These are phyloP conservation scores for Neobulgaria alba DNA, from an alignment of 2,329 filamentous ascomycete genomes.

Conservation along the genomic window DNA sequence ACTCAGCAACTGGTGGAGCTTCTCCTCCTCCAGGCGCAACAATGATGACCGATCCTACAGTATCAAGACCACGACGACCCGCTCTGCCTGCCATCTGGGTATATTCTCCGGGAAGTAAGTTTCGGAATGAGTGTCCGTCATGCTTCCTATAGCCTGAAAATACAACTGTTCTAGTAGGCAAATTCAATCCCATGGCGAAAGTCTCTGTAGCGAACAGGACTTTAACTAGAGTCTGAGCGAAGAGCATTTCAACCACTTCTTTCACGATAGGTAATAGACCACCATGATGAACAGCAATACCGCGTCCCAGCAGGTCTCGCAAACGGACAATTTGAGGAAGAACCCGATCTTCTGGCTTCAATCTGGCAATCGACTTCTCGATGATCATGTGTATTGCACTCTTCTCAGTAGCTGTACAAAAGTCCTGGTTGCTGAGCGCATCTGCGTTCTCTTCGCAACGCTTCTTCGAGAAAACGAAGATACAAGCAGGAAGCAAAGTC, in stretches of 20 bases:
- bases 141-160: constrained; percentile 97
- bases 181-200: constrained; percentile 95
- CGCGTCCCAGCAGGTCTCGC: constrained; percentile 74
- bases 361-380: constrained; percentile 82
- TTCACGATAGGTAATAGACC: constrained; percentile 94
- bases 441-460: constrained; percentile 96
- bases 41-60: constrained; percentile 89
- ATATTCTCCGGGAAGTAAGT: constrained; percentile 89
- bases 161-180: constrained; percentile 91
- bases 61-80: constrained; percentile 84
- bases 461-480: constrained; percentile 98
- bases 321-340: constrained; percentile 90
- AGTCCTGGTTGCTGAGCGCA: constrained; percentile 89
- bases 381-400: constrained; percentile 97
- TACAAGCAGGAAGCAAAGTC: constrained; percentile 80
- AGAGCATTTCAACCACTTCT: constrained; percentile 93
- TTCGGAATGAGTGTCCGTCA: constrained; percentile 84
- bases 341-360: constrained; percentile 81
- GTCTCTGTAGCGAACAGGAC: constrained; percentile 97
- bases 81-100: constrained; percentile 98
- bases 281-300: constrained; percentile 93
- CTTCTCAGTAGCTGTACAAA: constrained; percentile 87
- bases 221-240: constrained; percentile 91
- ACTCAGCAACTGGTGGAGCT: constrained; percentile 72
- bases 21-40: constrained; percentile 75